Base-by-base conservation (phyloP, 495 filamentous ascomycete species). In the Cairneyella variabilis region DNA sequence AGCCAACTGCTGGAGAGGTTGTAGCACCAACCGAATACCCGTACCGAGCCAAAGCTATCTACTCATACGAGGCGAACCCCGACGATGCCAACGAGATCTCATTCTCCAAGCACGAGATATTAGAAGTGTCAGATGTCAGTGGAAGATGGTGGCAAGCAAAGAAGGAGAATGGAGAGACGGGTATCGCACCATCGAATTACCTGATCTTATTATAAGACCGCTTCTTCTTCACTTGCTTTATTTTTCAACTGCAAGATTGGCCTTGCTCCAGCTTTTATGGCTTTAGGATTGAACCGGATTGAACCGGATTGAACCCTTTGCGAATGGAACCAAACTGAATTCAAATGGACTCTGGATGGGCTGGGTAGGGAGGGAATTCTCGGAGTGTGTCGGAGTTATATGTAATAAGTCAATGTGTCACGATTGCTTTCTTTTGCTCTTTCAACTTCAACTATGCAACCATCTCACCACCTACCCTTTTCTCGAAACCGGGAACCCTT, bases 141-240 rank as follows among this genome's bases (percentile, higher is more conserved):
- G 93, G 93, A 25, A 72, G 93, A 70, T 98, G 93, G 93, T 98
- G 93, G 93, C 93, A 98, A 73, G 93, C 93, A 57, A 83, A 89
- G 73, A 97, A 97, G 73, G 81, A 90, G 66, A 96, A 71, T 57
- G 93, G 93, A 64, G 91, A 97, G 61, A 97, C 93, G 45, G 93
- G 93, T 60, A 96, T 97, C 69, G 93, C 93, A 48, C 93, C 93
- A 17, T 96, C 90, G 57, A 98, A 98, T 73, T 98, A 98, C 67
- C 77, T 98, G 66, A 97, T 97, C 69, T 75, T 98, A 64, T 82
- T 98, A 83, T 98, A 79, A 83, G 38, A 32, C 20, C 17, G 42
- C 17, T 36, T 30, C 7, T 44, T 20, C 26, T 36, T 21, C 40
- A 42, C n/a, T 32, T 53, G 40, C 17, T 26, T 26, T 51, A n/a